Evolutionary conservation across 306 rosid genomes (phyloP).

Genomic region (Glycine tomentella): DNA sequence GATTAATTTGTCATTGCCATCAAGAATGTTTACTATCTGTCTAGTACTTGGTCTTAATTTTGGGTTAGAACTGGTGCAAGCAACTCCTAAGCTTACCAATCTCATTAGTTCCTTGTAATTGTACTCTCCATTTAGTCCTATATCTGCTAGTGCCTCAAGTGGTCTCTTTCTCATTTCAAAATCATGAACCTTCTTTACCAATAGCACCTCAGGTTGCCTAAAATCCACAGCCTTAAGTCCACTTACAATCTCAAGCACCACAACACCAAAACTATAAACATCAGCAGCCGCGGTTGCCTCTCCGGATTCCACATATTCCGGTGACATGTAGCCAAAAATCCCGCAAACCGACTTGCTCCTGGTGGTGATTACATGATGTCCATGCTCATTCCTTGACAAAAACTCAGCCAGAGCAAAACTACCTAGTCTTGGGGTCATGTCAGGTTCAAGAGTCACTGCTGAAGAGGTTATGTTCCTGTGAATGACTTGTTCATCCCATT

Average conservation of each 20-base stretch:
- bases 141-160: constrained; percentile 66
- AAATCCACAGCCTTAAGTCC: constrained; percentile 83
- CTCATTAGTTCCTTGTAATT: constrained; percentile 65
- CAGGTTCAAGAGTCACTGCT: constrained; percentile 77
- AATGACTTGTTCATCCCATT: constrained; percentile 93
- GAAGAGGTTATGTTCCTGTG: constrained; percentile 85
- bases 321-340: constrained; percentile 91
- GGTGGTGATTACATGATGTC: constrained; percentile 56
- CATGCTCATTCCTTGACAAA: constrained; percentile 74
- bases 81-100: constrained; percentile 65
- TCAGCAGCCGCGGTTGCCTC: constrained; percentile 71
- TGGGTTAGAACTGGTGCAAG: constrained; percentile 73
- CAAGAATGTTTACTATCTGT: constrained; percentile 71
- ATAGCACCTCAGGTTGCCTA: constrained; percentile 77
- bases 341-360: constrained; percentile 63
- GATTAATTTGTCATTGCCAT: constrained; percentile 68
- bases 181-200: constrained; percentile 71
- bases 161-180: constrained; percentile 59
- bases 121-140: constrained; percentile 65
- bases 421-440: constrained; percentile 76
- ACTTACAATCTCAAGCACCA: constrained; percentile 73
- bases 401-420: constrained; percentile 89
- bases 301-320: constrained; percentile 73
- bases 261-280: constrained; percentile 84
- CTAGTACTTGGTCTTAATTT: constrained; percentile 70